Conservation (phyloP, 2,329 filamentous ascomycete species). For the Chrysoporthe deuterocubensis region DNA sequence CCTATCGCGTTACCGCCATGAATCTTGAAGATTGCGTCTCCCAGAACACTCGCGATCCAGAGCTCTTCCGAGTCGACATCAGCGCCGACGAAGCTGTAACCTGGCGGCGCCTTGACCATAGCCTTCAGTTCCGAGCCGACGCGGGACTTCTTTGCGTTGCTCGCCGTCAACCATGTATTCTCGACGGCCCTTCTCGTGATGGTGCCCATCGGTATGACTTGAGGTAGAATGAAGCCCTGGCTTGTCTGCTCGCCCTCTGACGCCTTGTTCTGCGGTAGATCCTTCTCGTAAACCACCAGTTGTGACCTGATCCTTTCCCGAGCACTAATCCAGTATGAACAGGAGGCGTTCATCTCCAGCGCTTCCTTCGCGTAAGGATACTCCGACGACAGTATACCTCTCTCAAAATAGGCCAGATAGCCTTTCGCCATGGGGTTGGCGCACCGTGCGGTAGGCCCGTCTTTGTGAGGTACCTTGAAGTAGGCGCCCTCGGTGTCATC, state of each 20-base stretch:
- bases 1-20: constrained; percentile 97
- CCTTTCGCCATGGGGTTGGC: constrained; percentile 87
- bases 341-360: constrained; percentile 97
- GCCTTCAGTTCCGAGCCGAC: constrained; percentile 97
- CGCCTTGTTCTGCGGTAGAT: constrained; percentile 44
- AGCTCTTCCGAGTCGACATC: constrained; percentile 97
- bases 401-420: constrained; percentile 90
- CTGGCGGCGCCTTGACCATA: constrained; percentile 90
- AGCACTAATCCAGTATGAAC: constrained; percentile 98
- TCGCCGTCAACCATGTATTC: constrained; percentile 97
- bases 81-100: constrained; percentile 92
- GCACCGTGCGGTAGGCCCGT: constrained; percentile 84
- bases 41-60: constrained; percentile 95
- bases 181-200: constrained; percentile 93
- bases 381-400: constrained; percentile 83
- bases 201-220: constrained; percentile 97
- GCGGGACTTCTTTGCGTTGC: constrained; percentile 93
- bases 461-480: constrained; percentile 96
- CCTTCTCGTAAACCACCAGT: constrained; percentile 85
- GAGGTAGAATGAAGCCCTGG: constrained; percentile 89
- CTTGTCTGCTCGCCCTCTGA: constrained; percentile 29
- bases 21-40: constrained; percentile 91
- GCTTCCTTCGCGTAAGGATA: constrained; percentile 92
- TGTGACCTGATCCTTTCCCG: constrained; percentile 93
- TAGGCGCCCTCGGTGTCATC: constrained; percentile 71